Conservation (phyloP, 2,329 filamentous ascomycete genomes). For the Claviceps cyperi region DNA sequence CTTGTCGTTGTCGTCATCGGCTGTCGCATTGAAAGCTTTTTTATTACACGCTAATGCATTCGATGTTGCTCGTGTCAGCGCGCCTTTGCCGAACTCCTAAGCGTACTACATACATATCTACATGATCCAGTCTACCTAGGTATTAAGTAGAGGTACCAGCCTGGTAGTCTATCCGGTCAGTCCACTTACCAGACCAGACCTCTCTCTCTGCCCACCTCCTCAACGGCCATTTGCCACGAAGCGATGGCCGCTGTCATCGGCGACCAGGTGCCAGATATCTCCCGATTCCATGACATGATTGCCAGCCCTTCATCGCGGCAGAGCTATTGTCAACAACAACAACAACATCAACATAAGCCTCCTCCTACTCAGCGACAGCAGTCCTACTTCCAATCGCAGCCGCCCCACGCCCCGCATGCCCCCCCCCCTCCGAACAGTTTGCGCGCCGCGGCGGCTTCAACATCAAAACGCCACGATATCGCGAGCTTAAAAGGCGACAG, state of each 20-base stretch:
- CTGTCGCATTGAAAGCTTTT: not conserved
- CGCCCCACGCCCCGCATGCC: conserved; percentile 11
- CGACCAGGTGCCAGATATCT: conserved; percentile 61
- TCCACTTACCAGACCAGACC: not conserved
- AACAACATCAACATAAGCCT: conserved; percentile 12
- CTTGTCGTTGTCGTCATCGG: not conserved
- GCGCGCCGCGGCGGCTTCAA: conserved; percentile 8
- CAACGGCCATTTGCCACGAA: conserved; percentile 15
- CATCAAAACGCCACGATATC: conserved; percentile 11
- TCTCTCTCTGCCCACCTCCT: not conserved
- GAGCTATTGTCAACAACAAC: conserved; percentile 26
- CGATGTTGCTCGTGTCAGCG: conserved; percentile 1
- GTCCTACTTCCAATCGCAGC: conserved; percentile 9
- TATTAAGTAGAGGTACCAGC: too few relatives aligned
- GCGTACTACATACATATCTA: not conserved
- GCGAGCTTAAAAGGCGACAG: not conserved
- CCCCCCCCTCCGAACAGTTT: conserved; percentile 17
- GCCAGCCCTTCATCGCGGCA: conserved; percentile 30
- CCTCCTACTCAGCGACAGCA: conserved; percentile 9
- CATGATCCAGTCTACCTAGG: not conserved
- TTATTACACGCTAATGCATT: not conserved
- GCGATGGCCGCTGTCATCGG: conserved; percentile 51
- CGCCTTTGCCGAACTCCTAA: not conserved
- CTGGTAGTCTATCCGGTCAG: not conserved
- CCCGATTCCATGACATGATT: conserved; percentile 60